Evolutionary conservation across 75 land plant genomes (phyloP).

Genomic region (Cupressus sempervirens): DNA sequence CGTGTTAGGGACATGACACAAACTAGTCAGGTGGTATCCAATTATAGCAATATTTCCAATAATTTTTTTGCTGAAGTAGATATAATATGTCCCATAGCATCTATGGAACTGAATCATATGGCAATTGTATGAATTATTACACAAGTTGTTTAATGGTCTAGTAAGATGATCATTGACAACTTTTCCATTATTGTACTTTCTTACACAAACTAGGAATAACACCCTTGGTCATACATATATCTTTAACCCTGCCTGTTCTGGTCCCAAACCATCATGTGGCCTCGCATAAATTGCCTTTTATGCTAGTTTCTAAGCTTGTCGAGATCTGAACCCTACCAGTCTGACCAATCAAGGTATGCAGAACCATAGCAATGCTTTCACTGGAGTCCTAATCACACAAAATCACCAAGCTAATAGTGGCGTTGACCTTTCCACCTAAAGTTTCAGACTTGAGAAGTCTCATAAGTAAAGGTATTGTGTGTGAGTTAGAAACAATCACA

Average conservation of each 20-base stretch:
- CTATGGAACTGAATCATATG: no score
- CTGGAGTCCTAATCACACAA: constrained; percentile 66
- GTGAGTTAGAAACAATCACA: constrained; percentile 45
- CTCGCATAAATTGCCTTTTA: constrained; percentile 78
- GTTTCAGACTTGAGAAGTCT: constrained; percentile 63
- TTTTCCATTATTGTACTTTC: constrained; percentile 60
- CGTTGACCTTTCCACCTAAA: constrained; percentile 63
- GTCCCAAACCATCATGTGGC: constrained; percentile 61
- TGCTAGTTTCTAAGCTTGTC: constrained; percentile 72
- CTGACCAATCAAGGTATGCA: constrained; percentile 81
- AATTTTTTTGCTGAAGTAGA: no score
- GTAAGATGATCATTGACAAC: constrained; percentile 72
- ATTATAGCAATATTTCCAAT: no score
- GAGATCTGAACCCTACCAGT: constrained; percentile 54
- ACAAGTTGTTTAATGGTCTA: constrained; percentile 55
- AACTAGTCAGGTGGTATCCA: no score
- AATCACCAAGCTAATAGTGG: not conserved
- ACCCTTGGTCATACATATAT: constrained; percentile 88
- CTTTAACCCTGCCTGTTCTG: constrained; percentile 81
- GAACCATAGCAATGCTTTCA: constrained; percentile 83
- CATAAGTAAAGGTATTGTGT: no score
- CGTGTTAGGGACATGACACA: no score
- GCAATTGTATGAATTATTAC: constrained; percentile 37
- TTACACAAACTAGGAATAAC: constrained; percentile 84
- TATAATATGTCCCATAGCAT: no score